Evolutionary conservation across 306 rosid species (phyloP), one percentile per base, ranked within the genome.

Genomic region (Sicyos baderoa): DNA sequence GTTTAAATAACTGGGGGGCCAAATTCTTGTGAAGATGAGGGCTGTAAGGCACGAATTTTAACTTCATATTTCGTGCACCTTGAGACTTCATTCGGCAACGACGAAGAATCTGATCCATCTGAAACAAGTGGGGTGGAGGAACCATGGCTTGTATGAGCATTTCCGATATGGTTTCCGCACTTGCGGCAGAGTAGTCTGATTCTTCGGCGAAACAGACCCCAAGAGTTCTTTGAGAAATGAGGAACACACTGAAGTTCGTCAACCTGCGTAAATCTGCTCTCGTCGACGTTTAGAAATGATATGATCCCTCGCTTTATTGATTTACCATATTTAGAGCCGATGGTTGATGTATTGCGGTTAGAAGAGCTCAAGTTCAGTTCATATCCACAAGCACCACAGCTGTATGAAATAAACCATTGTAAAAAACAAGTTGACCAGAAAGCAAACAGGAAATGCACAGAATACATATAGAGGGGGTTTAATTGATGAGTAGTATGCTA

Each of bases 351-450:
- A 72, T 89, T 89, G 78, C 95, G 76, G 74, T 88, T 73, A 8
- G 84, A 78, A 44, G 98, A 93, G 32, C 87, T 83, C 58, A 93
- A 85, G 77, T 93, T 89, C 16, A 93, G 85, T 62, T 84, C 97
- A 56, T 89, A 93, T 4, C 96, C 95, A 72, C 98, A 93, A 19
- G 72, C 54, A 3, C 98, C 98, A 74, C 98, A 92, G 69, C 98
- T 92, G 92, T 72, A 84, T 47, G 21, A 72, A 73, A 44, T 50
- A 74, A 52, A 55, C 9, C 49, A 63, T 27, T 2, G n/a, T 27
- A 11, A 69, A 10, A 15, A 22, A 25, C 60, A 51, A 69, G 29
- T 69, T 69, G 40, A 50, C 73, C 29, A 49, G 42, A 56, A 71
- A 71, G 54, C 49, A 70, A 55, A 7, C n/a, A n/a, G n/a, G n/a